These are phyloP conservation scores for Pascua sp. DNA, from an alignment of 1,284 basidiomycete species.

Conservation along the genomic window DNA sequence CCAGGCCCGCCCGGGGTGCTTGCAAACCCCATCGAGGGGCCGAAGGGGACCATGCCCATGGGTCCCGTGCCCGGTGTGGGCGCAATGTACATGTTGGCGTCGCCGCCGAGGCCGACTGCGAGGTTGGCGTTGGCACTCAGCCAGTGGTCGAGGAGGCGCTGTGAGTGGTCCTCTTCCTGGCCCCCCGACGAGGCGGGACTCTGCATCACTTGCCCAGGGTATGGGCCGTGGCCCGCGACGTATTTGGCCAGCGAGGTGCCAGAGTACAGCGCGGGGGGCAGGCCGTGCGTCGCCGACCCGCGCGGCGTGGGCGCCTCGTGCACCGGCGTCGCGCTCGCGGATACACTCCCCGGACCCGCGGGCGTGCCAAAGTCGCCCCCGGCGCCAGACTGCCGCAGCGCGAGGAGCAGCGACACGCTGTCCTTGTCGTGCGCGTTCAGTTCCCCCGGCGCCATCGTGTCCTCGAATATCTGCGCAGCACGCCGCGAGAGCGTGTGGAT, in stretches of 20 bases:
- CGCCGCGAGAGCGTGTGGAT: conserved; percentile 47
- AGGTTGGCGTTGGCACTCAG: conserved; percentile 43
- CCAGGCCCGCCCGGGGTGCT: not conserved
- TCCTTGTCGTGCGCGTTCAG: conserved; percentile 41
- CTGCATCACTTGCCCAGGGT: conserved; percentile 3
- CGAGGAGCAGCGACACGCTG: conserved; percentile 42
- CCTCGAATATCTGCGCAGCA: conserved; percentile 45
- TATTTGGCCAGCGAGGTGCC: conserved; percentile 4
- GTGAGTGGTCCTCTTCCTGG: conserved; percentile 47
- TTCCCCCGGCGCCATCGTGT: conserved; percentile 42
- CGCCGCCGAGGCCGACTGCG: conserved; percentile 27
- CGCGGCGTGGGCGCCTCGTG: not conserved
- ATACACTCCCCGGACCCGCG: not conserved
- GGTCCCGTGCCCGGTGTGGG: not conserved
- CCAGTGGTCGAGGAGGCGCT: conserved; percentile 49
- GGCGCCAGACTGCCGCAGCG: conserved; percentile 37
- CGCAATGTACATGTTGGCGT: not conserved
- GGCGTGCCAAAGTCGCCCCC: not conserved
- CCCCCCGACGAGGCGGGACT: conserved; percentile 19
- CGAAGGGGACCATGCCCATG: not conserved
- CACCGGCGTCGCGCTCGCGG: not conserved
- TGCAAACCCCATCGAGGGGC: too few species aligned
- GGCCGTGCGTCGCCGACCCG: not conserved
- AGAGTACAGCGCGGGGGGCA: too few species aligned
- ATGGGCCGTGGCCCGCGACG: conserved; percentile 1